Conservation (phyloP, 2,329 filamentous ascomycete species). For the Paraconiothyrium sp. region DNA sequence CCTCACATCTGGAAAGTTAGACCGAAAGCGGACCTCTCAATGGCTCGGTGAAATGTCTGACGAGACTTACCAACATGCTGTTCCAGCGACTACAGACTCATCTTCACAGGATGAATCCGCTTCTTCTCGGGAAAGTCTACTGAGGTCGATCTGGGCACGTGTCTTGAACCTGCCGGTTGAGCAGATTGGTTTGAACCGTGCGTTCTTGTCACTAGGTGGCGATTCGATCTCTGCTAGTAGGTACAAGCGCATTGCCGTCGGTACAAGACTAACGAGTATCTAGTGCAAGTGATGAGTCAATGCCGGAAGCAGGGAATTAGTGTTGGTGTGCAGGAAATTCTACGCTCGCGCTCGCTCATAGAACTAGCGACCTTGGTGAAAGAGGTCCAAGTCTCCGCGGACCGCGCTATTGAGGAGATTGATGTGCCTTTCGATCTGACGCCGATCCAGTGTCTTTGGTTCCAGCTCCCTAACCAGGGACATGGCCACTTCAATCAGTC, state of each 20-base stretch:
- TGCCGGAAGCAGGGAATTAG: conserved; percentile 58
- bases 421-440: conserved; percentile 43
- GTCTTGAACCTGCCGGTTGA: conserved; percentile 40
- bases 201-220: conserved; percentile 58
- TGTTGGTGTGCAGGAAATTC: conserved; percentile 59
- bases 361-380: conserved; percentile 40
- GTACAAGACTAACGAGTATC: too few relatives aligned
- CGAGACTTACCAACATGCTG: conserved; percentile 27
- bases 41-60: conserved; percentile 29
- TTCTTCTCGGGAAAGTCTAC: conserved; percentile 27
- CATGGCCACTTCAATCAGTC: conserved; percentile 49
- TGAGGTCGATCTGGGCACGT: conserved; percentile 42
- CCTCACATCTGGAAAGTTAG: conserved; percentile 32
- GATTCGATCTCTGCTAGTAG: conserved; percentile 59
- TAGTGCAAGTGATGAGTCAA: conserved; percentile 57
- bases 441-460: conserved; percentile 46
- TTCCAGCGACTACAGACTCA: conserved; percentile 18
- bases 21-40: conserved; percentile 22
- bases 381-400: conserved; percentile 26
- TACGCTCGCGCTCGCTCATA: conserved; percentile 58
- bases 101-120: conserved; percentile 25
- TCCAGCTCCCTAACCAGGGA: conserved; percentile 41
- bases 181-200: conserved; percentile 38
- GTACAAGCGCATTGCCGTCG: too few relatives aligned
- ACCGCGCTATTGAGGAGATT: conserved; percentile 35